Percentiles rank a stretch among this genome's conserved stretches.
Conservation (phyloP, 2,329 filamentous ascomycete genomes). For the Colletotrichum sp. region DNA sequence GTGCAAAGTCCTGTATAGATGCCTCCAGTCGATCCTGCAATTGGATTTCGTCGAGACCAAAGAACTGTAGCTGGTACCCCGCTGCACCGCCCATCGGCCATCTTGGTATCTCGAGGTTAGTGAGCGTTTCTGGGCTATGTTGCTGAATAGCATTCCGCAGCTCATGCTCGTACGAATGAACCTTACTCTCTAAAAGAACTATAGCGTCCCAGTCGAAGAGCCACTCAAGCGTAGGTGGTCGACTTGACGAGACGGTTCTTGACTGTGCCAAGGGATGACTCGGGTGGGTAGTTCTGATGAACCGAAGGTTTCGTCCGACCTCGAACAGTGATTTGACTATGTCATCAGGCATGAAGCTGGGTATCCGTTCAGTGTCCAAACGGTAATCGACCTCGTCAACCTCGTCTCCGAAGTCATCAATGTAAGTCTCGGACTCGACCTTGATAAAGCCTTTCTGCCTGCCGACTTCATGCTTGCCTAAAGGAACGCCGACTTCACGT, state of each 20-base stretch:
- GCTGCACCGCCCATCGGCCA: not conserved
- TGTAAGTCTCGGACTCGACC: slow-evolving; percentile 56
- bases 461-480: slow-evolving; percentile 51
- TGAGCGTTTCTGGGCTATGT: not conserved
- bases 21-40: slow-evolving; percentile 53
- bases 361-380: slow-evolving; percentile 70
- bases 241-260: slow-evolving; percentile 48
- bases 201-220: slow-evolving; percentile 76
- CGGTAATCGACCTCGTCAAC: slow-evolving; percentile 64
- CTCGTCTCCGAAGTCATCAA: slow-evolving; percentile 65
- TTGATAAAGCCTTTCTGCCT: slow-evolving; percentile 64
- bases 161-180: slow-evolving; percentile 55
- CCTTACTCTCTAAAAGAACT: slow-evolving; percentile 64
- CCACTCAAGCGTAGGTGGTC: slow-evolving; percentile 68
- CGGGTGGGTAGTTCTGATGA: slow-evolving; percentile 74
- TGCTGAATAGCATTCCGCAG: slow-evolving; percentile 36
- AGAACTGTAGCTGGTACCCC: slow-evolving; percentile 45
- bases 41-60: slow-evolving; percentile 50
- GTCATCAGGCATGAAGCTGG: slow-evolving; percentile 73
- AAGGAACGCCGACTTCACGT: slow-evolving; percentile 58
- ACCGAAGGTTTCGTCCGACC: slow-evolving; percentile 76
- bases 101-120: not conserved
- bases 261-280: slow-evolving; percentile 69
- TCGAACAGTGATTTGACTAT: slow-evolving; percentile 78
- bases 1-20: slow-evolving; percentile 54